Evolutionary conservation across 768 basidiomycete species (phyloP).

Genomic region (Leccinum imitatum): DNA sequence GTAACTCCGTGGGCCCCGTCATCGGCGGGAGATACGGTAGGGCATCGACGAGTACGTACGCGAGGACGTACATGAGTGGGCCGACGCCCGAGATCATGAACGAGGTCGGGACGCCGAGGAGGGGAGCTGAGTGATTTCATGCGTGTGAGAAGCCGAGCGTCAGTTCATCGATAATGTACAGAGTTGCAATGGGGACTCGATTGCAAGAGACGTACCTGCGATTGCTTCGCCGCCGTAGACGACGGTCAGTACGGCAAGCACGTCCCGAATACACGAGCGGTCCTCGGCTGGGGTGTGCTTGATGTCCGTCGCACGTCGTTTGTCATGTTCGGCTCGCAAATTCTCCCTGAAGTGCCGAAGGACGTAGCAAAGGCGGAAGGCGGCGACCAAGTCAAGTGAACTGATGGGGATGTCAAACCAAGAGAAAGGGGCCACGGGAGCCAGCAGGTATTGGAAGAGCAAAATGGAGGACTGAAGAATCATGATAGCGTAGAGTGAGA

Average conservation of each 20-base stretch:
- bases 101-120: constrained; percentile 66
- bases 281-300: constrained; percentile 39
- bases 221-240: constrained; percentile 81
- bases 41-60: constrained; percentile 60
- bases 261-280: constrained; percentile 57
- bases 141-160: background rate
- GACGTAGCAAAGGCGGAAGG: constrained; percentile 66
- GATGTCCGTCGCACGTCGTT: constrained; percentile 35
- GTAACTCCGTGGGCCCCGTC: constrained; percentile 59
- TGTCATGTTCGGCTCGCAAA: constrained; percentile 43
- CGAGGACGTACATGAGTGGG: constrained; percentile 57
- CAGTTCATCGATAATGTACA: background rate
- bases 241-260: constrained; percentile 58
- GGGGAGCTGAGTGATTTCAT: constrained; percentile 45
- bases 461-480: constrained; percentile 43
- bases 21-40: constrained; percentile 53
- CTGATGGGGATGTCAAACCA: constrained; percentile 62
- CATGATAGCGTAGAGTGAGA: constrained; percentile 23
- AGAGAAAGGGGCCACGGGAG: constrained; percentile 63
- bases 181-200: background rate
- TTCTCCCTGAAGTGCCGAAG: constrained; percentile 66
- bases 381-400: constrained; percentile 66
- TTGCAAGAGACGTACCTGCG: constrained; percentile 41
- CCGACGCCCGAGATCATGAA: constrained; percentile 76
- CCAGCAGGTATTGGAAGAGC: constrained; percentile 51